Base-by-base conservation (phyloP, 129 eudicot genomes). In the Centaurea solstitialis region DNA sequence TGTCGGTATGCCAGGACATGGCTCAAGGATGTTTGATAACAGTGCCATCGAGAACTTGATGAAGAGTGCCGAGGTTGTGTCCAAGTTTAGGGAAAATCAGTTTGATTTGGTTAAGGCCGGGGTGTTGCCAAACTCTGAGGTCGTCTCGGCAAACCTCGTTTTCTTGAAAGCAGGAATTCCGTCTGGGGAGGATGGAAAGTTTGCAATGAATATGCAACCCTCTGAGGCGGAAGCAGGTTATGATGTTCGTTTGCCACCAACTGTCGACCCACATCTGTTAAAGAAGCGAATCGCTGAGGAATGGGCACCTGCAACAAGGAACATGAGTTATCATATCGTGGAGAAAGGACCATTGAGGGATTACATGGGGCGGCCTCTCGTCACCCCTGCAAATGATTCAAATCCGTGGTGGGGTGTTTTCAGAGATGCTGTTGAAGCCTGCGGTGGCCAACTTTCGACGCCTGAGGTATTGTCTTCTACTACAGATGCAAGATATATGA, bases 191-290 rank as follows among this genome's bases (percentile, higher is more conserved):
- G 82, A 94, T 30, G 81, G 68, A 83, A 93, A 91, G 0, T 94
- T 89, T 87, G 92, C 74, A 22, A 94, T 94, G 99, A 94, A 94
- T 76, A 86, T 94, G 97, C 99, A 94, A 85, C 99, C 99, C 0
- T 94, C 99, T 0, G 97, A 92, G 84, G 99, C 94, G 6, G 97
- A 94, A 87, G 99, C 94, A 0, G 99, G 99, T 8, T 94, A 83
- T 35, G 90, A 94, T 79, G 76, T 94, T 41, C 85, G 97, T 70
- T 57, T 92, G 61, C 94, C 99, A 23, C 99, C 99, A 6, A 92
- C 90, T 0, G 87, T 77, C 8, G 98, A 94, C 61, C 90, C 97
- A 2, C 90, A 92, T 78, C 70, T 82, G 26, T 37, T 92, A 82
- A 90, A 71, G 91, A 92, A 72, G 68, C 92, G 89, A 41, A 90